Conservation (phyloP, 208 protist species). For the Angomonas desouzai region DNA sequence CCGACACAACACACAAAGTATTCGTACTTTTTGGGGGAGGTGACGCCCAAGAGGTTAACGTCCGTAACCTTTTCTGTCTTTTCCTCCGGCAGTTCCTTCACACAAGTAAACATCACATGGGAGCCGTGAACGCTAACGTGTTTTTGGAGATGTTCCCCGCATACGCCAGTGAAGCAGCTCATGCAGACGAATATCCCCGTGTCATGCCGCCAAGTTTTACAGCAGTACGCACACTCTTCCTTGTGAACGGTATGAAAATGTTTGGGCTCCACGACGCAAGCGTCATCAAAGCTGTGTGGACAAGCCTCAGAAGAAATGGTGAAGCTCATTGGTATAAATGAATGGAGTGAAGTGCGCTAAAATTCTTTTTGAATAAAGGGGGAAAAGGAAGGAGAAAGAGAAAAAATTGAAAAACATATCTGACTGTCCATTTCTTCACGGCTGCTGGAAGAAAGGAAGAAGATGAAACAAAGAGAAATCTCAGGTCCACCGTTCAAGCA, state of each 20-base stretch:
- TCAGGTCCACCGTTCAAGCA: not conserved
- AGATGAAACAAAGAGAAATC: slow-evolving; percentile 6
- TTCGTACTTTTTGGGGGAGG: slow-evolving; percentile 61
- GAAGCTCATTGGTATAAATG: slow-evolving; percentile 34
- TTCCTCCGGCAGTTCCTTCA: slow-evolving; percentile 61
- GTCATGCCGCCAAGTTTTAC: slow-evolving; percentile 46
- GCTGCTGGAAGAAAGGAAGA: slow-evolving; percentile 7
- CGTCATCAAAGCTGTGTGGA: slow-evolving; percentile 78
- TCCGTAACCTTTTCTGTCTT: slow-evolving; percentile 40
- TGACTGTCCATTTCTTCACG: too few species aligned
- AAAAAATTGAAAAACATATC: not conserved
- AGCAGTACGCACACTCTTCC: slow-evolving; percentile 90
- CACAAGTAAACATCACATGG: slow-evolving; percentile 70
- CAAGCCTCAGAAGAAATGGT: slow-evolving; percentile 50
- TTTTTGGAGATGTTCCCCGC: slow-evolving; percentile 66
- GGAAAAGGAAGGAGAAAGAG: not conserved
- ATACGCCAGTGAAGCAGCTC: slow-evolving; percentile 71
- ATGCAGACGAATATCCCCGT: slow-evolving; percentile 83
- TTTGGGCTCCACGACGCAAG: slow-evolving; percentile 29
- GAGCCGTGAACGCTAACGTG: slow-evolving; percentile 38
- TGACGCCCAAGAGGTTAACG: slow-evolving; percentile 63
- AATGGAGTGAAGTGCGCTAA: not conserved
- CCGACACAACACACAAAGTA: slow-evolving; percentile 55
- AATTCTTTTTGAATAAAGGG: slow-evolving; percentile 10
- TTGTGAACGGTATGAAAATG: slow-evolving; percentile 49